Base-by-base conservation (phyloP, 2,329 filamentous ascomycete genomes). In the Diaporthe sp. region DNA sequence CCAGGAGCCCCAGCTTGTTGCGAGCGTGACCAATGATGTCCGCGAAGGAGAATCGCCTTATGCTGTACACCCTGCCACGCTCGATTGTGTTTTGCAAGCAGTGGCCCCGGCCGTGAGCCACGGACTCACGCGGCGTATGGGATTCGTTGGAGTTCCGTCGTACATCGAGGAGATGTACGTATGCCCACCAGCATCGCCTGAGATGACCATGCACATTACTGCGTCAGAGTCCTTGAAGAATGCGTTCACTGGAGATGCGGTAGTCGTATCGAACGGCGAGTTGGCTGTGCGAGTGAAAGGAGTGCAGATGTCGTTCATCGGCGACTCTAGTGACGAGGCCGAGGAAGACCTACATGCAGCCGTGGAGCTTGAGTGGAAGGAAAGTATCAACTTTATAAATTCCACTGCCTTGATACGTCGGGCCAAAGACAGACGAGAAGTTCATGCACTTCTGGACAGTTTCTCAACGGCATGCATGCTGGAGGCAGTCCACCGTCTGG, bases 121-220 rank as follows among this genome's bases (percentile, higher is more conserved):
- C 10, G 65, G 65, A 0, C 47, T 51, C 6, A 53, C 65, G 9
- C 42, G 59, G 27, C 30, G 50, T 9, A 71, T 75, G 15, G 73
- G 74, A 1, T 75, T 75, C 27, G 71, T 78, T 15, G 73, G 73
- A 2, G 77, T 81, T 0, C 81, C 81, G 13, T 80, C 81, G 0
- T 75, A 76, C 53, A 81, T 79, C 73, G 80, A 79, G 32, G 78
- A 80, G 55, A 59, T 78, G 13, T 74, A 76, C 19, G 47, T 77
- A 9, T 56, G 32, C 25, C 42, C 42, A 10, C 42, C 42, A 10
- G 32, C 4, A 2, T 37, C 27, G 9, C 47, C 42, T 5, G 47
- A 53, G 44, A 50, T 69, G 32, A 27, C 9, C 19, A 50, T 51
- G 44, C 42, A 12, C 4, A 2, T 53, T 27, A 5, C 6, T 2